phyloP scores from a whole-genome alignment of 1,284 basidiomycete species.

The Phellopilus nigrolimitatus region DNA sequence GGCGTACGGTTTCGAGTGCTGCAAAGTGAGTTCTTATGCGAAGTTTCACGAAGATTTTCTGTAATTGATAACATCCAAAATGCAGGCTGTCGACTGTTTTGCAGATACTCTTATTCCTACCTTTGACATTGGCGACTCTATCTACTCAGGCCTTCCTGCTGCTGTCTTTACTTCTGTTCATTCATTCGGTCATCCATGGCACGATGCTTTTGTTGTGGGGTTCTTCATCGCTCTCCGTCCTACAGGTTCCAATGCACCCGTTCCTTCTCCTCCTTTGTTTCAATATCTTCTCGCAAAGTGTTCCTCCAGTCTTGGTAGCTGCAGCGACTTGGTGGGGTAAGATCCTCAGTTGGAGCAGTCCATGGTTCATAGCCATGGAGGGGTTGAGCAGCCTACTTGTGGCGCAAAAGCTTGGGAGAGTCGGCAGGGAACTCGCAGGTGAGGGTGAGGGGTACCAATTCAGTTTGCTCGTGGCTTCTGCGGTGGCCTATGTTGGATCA shows the following conservation, averaged over 20 bases:
- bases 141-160: slow-evolving; percentile 76
- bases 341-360: slow-evolving; percentile 65
- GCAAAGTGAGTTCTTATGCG: slow-evolving; percentile 44
- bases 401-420: slow-evolving; percentile 73
- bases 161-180: slow-evolving; percentile 71
- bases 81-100: slow-evolving; percentile 65
- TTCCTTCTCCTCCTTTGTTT: slow-evolving; percentile 77
- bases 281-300: slow-evolving; percentile 66
- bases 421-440: slow-evolving; percentile 63
- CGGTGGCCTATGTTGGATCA: slow-evolving; percentile 69
- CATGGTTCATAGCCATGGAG: slow-evolving; percentile 77
- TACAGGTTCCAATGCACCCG: slow-evolving; percentile 77
- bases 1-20: slow-evolving; percentile 60
- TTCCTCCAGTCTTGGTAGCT: slow-evolving; percentile 52
- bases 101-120: slow-evolving; percentile 80
- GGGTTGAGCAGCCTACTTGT: slow-evolving; percentile 79
- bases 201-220: slow-evolving; percentile 63
- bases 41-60: slow-evolving; percentile 4
- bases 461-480: slow-evolving; percentile 64
- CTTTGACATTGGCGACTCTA: slow-evolving; percentile 75
- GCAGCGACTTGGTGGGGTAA: slow-evolving; percentile 69
- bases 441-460: slow-evolving; percentile 73
- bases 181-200: slow-evolving; percentile 73
- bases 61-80: not conserved
- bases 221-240: slow-evolving; percentile 60